phyloP scores from a whole-genome alignment of 2,329 filamentous ascomycete genomes.

The Microcera coccophila region DNA sequence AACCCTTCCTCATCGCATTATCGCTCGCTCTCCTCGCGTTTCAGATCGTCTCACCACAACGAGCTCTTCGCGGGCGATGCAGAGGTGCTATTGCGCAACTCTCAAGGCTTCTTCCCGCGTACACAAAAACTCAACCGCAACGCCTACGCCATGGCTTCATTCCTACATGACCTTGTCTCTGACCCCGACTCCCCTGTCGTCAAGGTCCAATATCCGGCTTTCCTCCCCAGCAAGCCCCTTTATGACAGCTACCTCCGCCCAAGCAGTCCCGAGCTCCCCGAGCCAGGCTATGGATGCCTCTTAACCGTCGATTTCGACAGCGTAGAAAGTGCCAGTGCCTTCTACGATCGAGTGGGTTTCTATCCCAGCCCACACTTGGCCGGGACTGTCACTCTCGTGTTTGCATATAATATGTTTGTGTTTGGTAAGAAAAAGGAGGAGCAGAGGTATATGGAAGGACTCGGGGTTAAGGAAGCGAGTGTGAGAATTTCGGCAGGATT shows the following conservation, averaged over 20 bases:
- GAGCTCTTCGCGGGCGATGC: conserved; percentile 48
- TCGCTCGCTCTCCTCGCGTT: conserved; percentile 30
- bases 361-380: conserved; percentile 53
- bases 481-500: conserved; percentile 47
- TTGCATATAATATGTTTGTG: conserved; percentile 45
- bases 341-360: conserved; percentile 48
- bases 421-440: conserved; percentile 39
- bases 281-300: conserved; percentile 53
- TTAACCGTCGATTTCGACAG: conserved; percentile 48
- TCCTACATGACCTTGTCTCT: conserved; percentile 31
- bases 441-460: conserved; percentile 33
- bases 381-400: conserved; percentile 47
- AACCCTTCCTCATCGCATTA: conserved; percentile 45
- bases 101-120: conserved; percentile 40
- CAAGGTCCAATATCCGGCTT: conserved; percentile 43
- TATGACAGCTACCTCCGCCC: conserved; percentile 36
- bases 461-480: conserved; percentile 39
- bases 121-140: conserved; percentile 41
- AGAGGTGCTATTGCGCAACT: conserved; percentile 42
- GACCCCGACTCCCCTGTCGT: conserved; percentile 34
- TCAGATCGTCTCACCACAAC: conserved; percentile 35
- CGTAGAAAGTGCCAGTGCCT: conserved; percentile 39
- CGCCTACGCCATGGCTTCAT: conserved; percentile 39
- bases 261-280: conserved; percentile 41
- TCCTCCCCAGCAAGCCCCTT: conserved; percentile 30